Percentiles rank a stretch among this genome's conserved stretches.
These are phyloP conservation scores for Micractinium sp. DNA, from an alignment of 139 green algal genomes.

Conservation along the genomic window DNA sequence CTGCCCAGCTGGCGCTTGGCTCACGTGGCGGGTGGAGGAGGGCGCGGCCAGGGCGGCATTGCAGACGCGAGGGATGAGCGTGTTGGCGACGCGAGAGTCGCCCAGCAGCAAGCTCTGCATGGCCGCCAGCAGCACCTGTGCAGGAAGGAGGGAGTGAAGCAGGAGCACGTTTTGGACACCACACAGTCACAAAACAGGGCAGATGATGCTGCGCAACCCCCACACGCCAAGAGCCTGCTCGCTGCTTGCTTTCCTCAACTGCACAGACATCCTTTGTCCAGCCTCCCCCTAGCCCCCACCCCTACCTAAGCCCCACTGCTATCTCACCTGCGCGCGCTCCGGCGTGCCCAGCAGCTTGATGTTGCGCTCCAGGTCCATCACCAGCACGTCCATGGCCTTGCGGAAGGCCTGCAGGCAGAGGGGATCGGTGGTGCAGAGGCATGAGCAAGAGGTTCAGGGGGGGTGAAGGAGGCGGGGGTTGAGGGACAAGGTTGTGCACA, in stretches of 20 bases:
- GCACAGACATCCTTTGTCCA: no score
- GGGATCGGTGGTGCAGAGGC: not conserved
- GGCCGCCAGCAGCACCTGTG: conserved; percentile 79
- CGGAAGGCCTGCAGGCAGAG: conserved; percentile 46
- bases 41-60: conserved; percentile 73
- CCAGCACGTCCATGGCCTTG: conserved; percentile 64
- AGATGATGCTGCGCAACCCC: not conserved
- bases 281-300: not conserved
- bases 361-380: conserved; percentile 77
- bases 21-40: conserved; percentile 64
- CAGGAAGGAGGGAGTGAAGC: not conserved
- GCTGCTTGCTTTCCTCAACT: not conserved
- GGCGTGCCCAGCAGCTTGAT: conserved; percentile 75
- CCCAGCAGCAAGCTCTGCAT: conserved; percentile 80
- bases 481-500: no score
- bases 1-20: not conserved
- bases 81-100: conserved; percentile 66
- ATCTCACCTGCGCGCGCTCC: conserved; percentile 68
- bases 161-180: not conserved
- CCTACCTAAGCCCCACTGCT: not conserved
- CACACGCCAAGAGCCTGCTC: not conserved
- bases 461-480: no score
- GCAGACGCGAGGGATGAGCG: conserved; percentile 82
- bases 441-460: not conserved
- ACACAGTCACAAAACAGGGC: not conserved